These are phyloP conservation scores for Petunia axillaris DNA, from an alignment of 257 asterid genomes.

Conservation along the genomic window DNA sequence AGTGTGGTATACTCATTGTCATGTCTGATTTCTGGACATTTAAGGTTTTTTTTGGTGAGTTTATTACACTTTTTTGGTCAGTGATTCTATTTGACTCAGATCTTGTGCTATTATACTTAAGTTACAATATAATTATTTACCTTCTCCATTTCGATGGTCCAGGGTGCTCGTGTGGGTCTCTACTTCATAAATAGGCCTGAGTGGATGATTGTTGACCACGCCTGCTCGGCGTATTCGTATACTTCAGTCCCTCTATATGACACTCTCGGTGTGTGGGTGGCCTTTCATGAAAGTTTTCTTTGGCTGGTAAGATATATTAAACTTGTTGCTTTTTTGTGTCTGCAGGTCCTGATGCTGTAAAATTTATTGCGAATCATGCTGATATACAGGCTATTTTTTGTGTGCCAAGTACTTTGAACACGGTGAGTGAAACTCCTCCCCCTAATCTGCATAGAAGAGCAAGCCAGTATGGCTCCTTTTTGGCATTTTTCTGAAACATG, in stretches of 20 bases:
- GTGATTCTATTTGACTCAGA: conserved; percentile 5
- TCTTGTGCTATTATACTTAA: neutral
- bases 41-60: neutral
- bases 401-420: conserved; percentile 77
- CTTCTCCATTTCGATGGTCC: conserved; percentile 33
- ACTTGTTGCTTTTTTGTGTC: conserved; percentile 26
- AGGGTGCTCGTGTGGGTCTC: conserved; percentile 91
- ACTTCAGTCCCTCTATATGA: conserved; percentile 94
- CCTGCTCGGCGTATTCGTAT: conserved; percentile 90
- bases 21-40: conserved; percentile 10
- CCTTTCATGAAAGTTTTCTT: conserved; percentile 33
- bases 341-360: conserved; percentile 98
- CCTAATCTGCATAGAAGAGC: neutral
- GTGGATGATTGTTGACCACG: conserved; percentile 92
- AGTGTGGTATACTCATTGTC: neutral
- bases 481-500: conserved; percentile 3
- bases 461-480: conserved; percentile 25
- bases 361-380: conserved; percentile 83
- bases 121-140: conserved; percentile 1
- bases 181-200: conserved; percentile 91
- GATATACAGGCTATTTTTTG: conserved; percentile 80
- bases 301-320: conserved; percentile 33
- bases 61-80: neutral
- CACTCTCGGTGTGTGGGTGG: conserved; percentile 83
- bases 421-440: conserved; percentile 52